These are phyloP conservation scores for Cercis canadensis DNA, from an alignment of 306 rosid species.

Conservation along the genomic window DNA sequence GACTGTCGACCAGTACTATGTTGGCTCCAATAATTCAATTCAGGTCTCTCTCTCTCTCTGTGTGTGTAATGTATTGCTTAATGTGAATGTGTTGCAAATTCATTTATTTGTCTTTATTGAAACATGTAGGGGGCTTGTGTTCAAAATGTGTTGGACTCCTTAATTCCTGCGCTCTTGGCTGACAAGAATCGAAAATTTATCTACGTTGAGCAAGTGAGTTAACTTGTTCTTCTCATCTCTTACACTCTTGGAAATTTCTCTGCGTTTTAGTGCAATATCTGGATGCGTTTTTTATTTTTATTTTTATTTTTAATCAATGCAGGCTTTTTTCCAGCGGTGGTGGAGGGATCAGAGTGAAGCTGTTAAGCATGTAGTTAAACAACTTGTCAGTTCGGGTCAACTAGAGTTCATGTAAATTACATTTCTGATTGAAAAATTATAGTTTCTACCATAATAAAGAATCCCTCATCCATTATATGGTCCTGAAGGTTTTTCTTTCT, in stretches of 20 bases:
- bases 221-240: not conserved
- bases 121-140: slow-evolving; percentile 76
- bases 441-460: not conserved
- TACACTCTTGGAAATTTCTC: not conserved
- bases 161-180: slow-evolving; percentile 67
- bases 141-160: slow-evolving; percentile 78
- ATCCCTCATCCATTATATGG: slow-evolving; percentile 1
- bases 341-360: slow-evolving; percentile 80
- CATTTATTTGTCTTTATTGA: not conserved
- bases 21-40: slow-evolving; percentile 84
- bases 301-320: slow-evolving; percentile 34
- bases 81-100: slow-evolving; percentile 16
- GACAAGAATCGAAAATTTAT: slow-evolving; percentile 83
- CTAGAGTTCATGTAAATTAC: slow-evolving; percentile 75
- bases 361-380: slow-evolving; percentile 53
- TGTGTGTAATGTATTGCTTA: not conserved
- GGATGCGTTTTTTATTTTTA: slow-evolving; percentile 2
- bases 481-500: slow-evolving; percentile 35
- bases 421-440: not conserved
- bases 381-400: slow-evolving; percentile 74
- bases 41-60: slow-evolving; percentile 50
- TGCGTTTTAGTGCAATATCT: too few relatives aligned
- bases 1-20: slow-evolving; percentile 86
- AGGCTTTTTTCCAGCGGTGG: slow-evolving; percentile 93
- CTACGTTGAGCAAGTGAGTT: slow-evolving; percentile 70